Percentiles rank a stretch among this genome's conserved stretches.
Conservation (phyloP, 2,329 filamentous ascomycete genomes). For the Sporothrix dimorphospora region DNA sequence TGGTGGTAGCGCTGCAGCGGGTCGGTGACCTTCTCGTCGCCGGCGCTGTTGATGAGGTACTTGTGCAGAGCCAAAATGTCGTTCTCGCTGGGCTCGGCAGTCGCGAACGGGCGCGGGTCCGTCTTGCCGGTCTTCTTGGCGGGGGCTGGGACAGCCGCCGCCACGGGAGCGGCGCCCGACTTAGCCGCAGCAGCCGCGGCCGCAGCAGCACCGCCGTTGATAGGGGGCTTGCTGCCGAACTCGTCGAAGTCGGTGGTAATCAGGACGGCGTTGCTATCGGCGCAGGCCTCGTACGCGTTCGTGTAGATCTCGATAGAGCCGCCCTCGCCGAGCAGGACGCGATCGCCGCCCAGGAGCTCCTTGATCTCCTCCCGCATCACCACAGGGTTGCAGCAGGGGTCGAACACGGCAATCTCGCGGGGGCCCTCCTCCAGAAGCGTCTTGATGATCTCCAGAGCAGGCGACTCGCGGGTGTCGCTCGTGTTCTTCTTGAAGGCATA, state of each 20-base stretch:
- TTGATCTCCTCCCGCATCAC: constrained; percentile 57
- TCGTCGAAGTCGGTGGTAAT: constrained; percentile 62
- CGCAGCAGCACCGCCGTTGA: constrained; percentile 30
- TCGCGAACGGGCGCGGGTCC: constrained; percentile 53
- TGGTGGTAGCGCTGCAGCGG: constrained; percentile 51
- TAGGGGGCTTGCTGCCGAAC: constrained; percentile 47
- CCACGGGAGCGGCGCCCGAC: neutral
- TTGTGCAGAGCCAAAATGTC: constrained; percentile 55
- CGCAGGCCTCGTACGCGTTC: constrained; percentile 55
- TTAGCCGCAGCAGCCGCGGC: constrained; percentile 36
- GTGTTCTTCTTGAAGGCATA: constrained; percentile 83
- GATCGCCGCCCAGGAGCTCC: constrained; percentile 44
- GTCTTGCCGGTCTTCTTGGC: constrained; percentile 40
- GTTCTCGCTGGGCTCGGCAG: constrained; percentile 45
- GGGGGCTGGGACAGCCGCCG: constrained; percentile 13
- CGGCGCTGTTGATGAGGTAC: constrained; percentile 45
- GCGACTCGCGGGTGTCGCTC: constrained; percentile 71
- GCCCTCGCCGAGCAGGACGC: constrained; percentile 43
- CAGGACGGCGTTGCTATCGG: constrained; percentile 53
- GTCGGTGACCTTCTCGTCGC: constrained; percentile 41
- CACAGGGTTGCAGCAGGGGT: constrained; percentile 62
- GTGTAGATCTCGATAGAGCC: constrained; percentile 53
- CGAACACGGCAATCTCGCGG: constrained; percentile 67
- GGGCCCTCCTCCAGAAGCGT: constrained; percentile 67
- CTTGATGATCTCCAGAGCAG: constrained; percentile 69